Percentiles rank a stretch among this genome's conserved stretches.
phyloP scores from a whole-genome alignment of 129 eudicot genomes.

The Sambucus nigra region DNA sequence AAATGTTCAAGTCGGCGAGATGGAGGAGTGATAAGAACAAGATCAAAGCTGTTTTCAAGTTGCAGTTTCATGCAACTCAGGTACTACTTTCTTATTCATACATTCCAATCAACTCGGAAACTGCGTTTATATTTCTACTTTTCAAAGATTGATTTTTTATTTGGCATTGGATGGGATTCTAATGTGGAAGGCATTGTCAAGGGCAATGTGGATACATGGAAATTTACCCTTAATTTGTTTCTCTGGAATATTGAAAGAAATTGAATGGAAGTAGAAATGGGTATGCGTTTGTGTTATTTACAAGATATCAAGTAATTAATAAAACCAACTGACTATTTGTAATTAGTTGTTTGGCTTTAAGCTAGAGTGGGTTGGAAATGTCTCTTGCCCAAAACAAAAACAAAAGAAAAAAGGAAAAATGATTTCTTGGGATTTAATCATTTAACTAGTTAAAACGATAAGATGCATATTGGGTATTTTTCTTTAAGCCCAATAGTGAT shows the following conservation, averaged over 20 bases:
- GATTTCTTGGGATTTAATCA: no score
- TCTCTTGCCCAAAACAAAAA: no score
- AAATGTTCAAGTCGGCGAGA: constrained; percentile 80
- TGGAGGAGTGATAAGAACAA: constrained; percentile 95
- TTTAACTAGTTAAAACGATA: no score
- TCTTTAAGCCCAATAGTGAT: neutral
- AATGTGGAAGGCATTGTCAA: neutral
- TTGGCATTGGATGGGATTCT: neutral
- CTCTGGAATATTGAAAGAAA: neutral
- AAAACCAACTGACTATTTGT: neutral
- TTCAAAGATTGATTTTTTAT: constrained; percentile 6
- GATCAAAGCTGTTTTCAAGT: constrained; percentile 71
- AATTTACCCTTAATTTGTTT: neutral
- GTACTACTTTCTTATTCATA: constrained; percentile 24
- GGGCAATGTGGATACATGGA: neutral
- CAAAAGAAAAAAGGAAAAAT: no score
- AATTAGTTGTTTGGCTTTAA: neutral
- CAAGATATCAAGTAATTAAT: neutral
- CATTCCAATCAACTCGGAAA: neutral
- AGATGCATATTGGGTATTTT: neutral
- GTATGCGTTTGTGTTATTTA: no score
- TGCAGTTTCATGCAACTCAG: constrained; percentile 93
- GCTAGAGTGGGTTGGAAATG: neutral
- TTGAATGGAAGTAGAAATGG: neutral
- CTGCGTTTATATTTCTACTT: neutral